Evolutionary conservation across 2,329 filamentous ascomycete species (phyloP), one percentile per base, ranked within the genome.

Genomic region (Coniochaeta hoffmannii): DNA sequence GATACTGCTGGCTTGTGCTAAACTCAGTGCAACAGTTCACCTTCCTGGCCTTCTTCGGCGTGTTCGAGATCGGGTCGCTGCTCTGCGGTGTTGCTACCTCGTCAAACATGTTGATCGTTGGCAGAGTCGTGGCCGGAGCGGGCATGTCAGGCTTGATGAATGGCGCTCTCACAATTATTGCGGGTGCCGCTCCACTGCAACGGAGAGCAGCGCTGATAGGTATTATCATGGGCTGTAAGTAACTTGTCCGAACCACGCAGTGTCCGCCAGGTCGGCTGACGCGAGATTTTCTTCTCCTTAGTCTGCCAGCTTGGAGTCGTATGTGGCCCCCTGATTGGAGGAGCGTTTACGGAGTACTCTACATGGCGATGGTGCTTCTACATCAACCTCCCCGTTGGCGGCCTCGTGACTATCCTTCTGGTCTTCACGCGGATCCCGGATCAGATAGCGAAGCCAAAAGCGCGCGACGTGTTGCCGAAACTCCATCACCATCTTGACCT

Each of bases 11-110:
- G 12, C 28, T 9, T 17, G 24, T 36, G 15, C 31, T 38, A 15
- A 53, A n/a, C 4, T 14, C 17, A 28, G 17, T 30, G 30, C 22
- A 44, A 9, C 60, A 73, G 68, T 72, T 68, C 65, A 64, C 70
- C 0, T 76, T 72, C 50, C 60, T 74, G 7, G 52, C 55, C 53
- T 74, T 77, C 44, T 69, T 85, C 28, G 60, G 66, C 34, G 55
- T 82, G 38, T 85, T 85, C 58, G 79, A 83, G 61, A 22, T 82
- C 0, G 82, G 82, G 1, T 81, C 77, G 0, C 60, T 79, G 3
- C 64, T 85, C n/a, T 84, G 80, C 58, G 81, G 68, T 55, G 59
- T 73, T 53, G 75, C 81, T 0, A 68, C 63, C 0, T 76, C 71
- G 10, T 79, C 77, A 0, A 60, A 66, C 0, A 78, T 79, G 69